These are phyloP conservation scores for Coprinopsis cinerea DNA, from an alignment of 768 basidiomycete genomes.

Conservation along the genomic window DNA sequence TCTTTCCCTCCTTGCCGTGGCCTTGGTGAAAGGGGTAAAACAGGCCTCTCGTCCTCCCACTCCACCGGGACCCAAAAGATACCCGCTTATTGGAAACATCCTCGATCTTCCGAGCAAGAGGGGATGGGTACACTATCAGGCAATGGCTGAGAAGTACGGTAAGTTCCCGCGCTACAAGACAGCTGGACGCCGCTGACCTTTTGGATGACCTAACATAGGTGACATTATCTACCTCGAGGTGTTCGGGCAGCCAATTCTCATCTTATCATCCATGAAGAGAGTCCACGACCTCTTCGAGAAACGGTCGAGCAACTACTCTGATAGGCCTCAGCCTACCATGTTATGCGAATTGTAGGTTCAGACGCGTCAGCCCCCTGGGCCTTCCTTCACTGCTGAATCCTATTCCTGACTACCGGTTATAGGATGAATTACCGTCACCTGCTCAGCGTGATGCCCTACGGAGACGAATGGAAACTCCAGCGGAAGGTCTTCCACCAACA, in stretches of 20 bases:
- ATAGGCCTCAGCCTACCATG: conserved; percentile 19
- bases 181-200: too few species aligned
- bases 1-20: too few species aligned
- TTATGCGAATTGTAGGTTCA: conserved; percentile 19
- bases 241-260: conserved; percentile 10
- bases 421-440: conserved; percentile 16
- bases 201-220: too few species aligned
- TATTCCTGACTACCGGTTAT: too few species aligned
- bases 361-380: too few species aligned
- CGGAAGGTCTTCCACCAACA: conserved; percentile 20
- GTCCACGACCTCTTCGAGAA: conserved; percentile 11
- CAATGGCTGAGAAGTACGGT: background rate
- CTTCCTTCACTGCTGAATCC: too few species aligned
- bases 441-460: conserved; percentile 15
- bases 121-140: background rate
- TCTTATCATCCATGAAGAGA: conserved; percentile 5
- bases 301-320: conserved; percentile 15
- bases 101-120: background rate
- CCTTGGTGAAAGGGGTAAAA: too few species aligned
- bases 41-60: too few species aligned
- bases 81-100: background rate
- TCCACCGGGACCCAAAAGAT: background rate
- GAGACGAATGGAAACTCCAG: conserved; percentile 17
- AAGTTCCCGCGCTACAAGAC: too few species aligned
- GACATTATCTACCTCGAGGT: conserved; percentile 15